Evolutionary conservation across 176 grass and related monocot species (phyloP), one percentile per base, ranked within the genome.

Genomic region (Otatea glauca): DNA sequence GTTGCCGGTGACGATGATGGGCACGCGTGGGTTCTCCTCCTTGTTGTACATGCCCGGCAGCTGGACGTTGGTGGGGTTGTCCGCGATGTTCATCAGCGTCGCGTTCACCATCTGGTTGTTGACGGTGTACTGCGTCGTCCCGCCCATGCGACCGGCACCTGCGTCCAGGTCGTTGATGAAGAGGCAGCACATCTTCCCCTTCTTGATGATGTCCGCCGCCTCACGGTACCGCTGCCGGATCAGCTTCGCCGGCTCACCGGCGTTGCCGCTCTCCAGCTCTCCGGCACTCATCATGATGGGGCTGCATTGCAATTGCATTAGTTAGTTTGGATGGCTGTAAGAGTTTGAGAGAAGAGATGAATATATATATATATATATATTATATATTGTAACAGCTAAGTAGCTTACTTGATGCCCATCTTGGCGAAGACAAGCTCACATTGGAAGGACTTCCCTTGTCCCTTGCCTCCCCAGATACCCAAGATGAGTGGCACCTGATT

Each of bases 41-140:
- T 96, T 96, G 89, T 97, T 98, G 95, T 98, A 98, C 95, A 94
- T 92, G 0, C 95, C 95, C 0, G 95, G 95, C 39, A 98, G 91
- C 87, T 98, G 95, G 76, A 98, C 95, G 71, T 98, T 98, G 78
- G 95, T 98, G 9, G 95, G 95, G 80, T 92, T 94, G 68, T 98
- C 95, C 7, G 95, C 95, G 61, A 98, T 95, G 95, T 98, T 98
- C 95, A 98, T 98, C 6, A 98, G 92, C 1, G 95, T 98, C n/a
- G 95, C 95, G 75, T 98, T 98, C 84, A 95, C 95, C 95, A 98
- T 98, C 95, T 98, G 95, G 87, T 98, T 98, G 92, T 98, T 98
- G 23, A 98, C 95, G 0, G 95, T 98, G 93, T 98, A 95, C 80
- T 98, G 95, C 6, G 95, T 98, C 47, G 96, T 98, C 4, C 96